Evolutionary conservation across 2,329 filamentous ascomycete species (phyloP), one percentile per base, ranked within the genome.

Genomic region (Arthroderma sp.): DNA sequence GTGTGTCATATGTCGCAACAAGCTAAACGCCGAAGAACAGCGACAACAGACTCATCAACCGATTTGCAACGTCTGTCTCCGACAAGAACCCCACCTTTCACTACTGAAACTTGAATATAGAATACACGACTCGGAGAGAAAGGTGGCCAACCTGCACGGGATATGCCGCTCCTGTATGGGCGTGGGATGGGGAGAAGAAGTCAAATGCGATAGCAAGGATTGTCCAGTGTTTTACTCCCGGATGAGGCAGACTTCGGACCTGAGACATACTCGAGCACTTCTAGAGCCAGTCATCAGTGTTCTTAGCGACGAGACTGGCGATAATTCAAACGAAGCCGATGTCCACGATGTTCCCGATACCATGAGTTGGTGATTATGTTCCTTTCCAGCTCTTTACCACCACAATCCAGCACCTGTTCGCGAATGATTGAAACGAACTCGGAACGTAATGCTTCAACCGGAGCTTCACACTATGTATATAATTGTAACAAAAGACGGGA

Each of bases 171-270:
- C 81, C 64, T 98, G 93, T 70, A 84, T 88, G 39, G 84, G 83
- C 0, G 68, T 91, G 17, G 77, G 85, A 2, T 85, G 83, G 62
- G 75, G 82, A 1, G 91, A 96, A 38, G 82, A 86, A 35, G 84
- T 96, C n/a, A 78, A 73, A 41, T 98, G 93, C 67, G 89, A 95
- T 67, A 95, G 87, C 69, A 83, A 87, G 68, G 91, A 95, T 71
- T 98, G 93, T 67, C 87, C 91, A 0, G 88, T 95, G 0, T 97
- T 95, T 64, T 97, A 95, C 72, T 70, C 71, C 2, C 64, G 74
- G 39, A 73, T 68, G 3, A 68, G 73, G 58, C 67, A 71, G 58
- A 60, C 63, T 52, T 66, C 72, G 19, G 63, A 68, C 61, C 68
- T 70, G 65, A 68, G 64, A 21, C 70, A 72, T 63, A 69, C 67